phyloP scores from a whole-genome alignment of 768 basidiomycete genomes.

The Hysterangium stoloniferum region DNA sequence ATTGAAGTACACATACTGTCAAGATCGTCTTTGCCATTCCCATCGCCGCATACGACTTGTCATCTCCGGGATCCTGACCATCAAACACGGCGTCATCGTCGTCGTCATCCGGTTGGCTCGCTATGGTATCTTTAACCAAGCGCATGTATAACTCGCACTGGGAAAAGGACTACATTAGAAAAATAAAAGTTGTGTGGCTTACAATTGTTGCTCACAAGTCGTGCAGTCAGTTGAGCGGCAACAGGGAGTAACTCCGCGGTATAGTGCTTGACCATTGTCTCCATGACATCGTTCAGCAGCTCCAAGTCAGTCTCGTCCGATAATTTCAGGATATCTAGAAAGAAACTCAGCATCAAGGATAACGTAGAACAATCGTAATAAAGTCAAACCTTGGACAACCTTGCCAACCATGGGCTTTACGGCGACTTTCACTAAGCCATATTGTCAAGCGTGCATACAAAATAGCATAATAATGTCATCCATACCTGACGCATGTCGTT shows the following conservation, averaged over 20 bases:
- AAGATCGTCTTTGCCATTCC: slow-evolving; percentile 79
- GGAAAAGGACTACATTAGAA: not conserved
- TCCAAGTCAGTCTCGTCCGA: slow-evolving; percentile 90
- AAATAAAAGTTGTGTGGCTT: not conserved
- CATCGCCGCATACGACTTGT: slow-evolving; percentile 85
- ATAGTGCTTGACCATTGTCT: slow-evolving; percentile 81
- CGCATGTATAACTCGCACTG: slow-evolving; percentile 82
- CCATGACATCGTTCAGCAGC: slow-evolving; percentile 74
- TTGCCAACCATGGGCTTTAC: slow-evolving; percentile 76
- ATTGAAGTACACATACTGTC: slow-evolving; percentile 43
- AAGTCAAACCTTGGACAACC: slow-evolving; percentile 66
- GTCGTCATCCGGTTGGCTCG: slow-evolving; percentile 37
- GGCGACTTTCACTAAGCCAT: slow-evolving; percentile 49
- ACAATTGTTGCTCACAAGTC: slow-evolving; percentile 48
- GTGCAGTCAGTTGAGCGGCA: slow-evolving; percentile 68
- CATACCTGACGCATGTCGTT: slow-evolving; percentile 54
- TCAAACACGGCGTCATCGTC: slow-evolving; percentile 46
- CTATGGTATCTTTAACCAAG: slow-evolving; percentile 59
- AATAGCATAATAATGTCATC: slow-evolving; percentile 1
- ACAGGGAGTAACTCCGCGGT: slow-evolving; percentile 80
- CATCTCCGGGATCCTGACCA: slow-evolving; percentile 53
- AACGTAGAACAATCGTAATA: not conserved
- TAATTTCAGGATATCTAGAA: slow-evolving; percentile 71
- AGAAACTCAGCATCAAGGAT: not conserved
- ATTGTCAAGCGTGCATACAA: not conserved